Evolutionary conservation across 805 yeast genomes (phyloP), one percentile per base, ranked within the genome.

Genomic region (Starmerella tilneyi): DNA sequence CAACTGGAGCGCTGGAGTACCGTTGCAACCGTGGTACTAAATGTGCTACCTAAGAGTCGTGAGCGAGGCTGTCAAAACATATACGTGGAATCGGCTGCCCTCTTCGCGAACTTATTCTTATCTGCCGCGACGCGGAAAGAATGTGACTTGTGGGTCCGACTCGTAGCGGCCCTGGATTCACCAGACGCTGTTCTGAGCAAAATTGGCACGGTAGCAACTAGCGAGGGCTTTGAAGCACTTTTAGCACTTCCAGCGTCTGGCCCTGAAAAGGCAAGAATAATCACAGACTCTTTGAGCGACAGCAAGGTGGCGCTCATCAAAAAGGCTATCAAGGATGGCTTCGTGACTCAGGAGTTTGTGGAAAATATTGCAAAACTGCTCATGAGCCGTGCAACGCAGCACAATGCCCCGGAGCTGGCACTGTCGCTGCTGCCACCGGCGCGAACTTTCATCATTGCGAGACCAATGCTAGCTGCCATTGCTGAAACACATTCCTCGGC

Each of bases 371-470:
- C 40, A n/a, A 23, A 16, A 16, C 3, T 16, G 12, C 30, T 24
- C 7, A 15, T 23, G 5, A 15, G 22, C 15, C 40, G 38, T 5
- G 12, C 27, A 12, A 39, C 27, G 12, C 12, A 17, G 13, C 21
- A 34, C 3, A 31, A 16, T 5, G 15, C 31, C 8, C 34, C 36
- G 2, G 9, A 13, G 12, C 35, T 39, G 22, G 49, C 52, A 3
- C 27, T 44, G 30, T 19, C 36, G 12, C 32, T 49, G 4, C 20
- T 49, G 1, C n/a, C 46, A 4, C 20, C 36, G 2, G 23, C 23
- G 6, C 35, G 50, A 5, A 22, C 27, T 2, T 46, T 49, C 11
- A 44, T 49, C 2, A 22, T 49, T 3, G 48, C 50, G 9, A 49
- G 46, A 30, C 44, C 43, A 9, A 17, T 46, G 3, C 38, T 49